Base-by-base conservation (phyloP, 169 alveolate species). In the Blepharisma undulans region DNA sequence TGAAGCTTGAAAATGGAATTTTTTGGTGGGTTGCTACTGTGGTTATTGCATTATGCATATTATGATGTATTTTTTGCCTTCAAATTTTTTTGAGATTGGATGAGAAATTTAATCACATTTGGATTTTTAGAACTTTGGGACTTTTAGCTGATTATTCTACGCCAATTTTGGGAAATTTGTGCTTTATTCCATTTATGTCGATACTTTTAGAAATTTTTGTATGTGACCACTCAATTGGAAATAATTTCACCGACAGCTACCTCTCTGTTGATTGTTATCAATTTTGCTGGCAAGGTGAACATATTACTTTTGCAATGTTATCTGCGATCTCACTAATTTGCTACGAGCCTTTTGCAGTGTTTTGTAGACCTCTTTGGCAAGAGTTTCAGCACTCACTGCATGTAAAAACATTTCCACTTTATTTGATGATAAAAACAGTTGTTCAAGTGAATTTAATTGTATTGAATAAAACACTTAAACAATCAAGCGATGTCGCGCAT, bases 211-310 rank as follows among this genome's bases (percentile, higher is more conserved):
- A 25, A 32, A 60, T 84, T 22, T 84, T 36, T 34, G 77, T n/a
- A 21, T 84, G 89, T 48, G 36, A 34, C 18, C 33, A 84, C 14
- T 21, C 71, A 16, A 84, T 76, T 34, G 89, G 89, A 3, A 84
- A 32, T 84, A 19, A n/a, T 76, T n/a, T 84, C 22, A 36, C 89
- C 10, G 89, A 84, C 1, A n/a, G 71, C 6, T 84, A 32, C n/a
- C 30, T 84, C 8, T n/a, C 74, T 32, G 36, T 32, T 21, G 89
- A 84, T 59, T 84, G 89, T 79, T 84, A 21, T 4, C 25, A 22
- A 14, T 84, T 32, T 29, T 84, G 89, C 89, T 84, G 89, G 89
- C 25, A 84, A 36, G 89, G 89, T 6, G 27, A 30, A 18, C 89
- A 84, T 59, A 21, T 84, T 21, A 60, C 34, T 34, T 84, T 34